Conservation (phyloP, 2,329 filamentous ascomycete species). For the Apiospora koreana region DNA sequence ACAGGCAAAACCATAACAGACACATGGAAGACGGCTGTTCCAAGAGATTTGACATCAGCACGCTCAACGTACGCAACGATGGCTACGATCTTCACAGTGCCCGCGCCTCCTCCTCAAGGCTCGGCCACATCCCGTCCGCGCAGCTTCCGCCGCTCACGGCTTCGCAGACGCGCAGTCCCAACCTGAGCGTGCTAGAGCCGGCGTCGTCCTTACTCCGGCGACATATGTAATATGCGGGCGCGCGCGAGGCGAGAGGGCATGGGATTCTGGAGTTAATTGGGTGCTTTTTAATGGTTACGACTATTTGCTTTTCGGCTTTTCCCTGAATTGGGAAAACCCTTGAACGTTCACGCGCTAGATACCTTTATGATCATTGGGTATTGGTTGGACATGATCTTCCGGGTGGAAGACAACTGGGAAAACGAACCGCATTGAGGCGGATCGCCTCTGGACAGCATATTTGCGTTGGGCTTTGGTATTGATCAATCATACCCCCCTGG, state of each 20-base stretch:
- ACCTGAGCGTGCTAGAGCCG: constrained; percentile 13
- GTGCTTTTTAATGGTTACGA: neutral
- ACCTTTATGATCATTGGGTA: neutral
- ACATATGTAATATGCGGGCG: neutral
- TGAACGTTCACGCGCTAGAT: neutral
- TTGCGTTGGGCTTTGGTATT: neutral
- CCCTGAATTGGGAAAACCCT: neutral
- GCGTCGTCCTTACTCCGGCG: constrained; percentile 11
- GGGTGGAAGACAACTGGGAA: neutral
- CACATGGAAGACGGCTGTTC: constrained; percentile 78
- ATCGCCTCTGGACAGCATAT: neutral
- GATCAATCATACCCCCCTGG: neutral
- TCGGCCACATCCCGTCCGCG: constrained; percentile 1
- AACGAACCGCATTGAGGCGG: neutral
- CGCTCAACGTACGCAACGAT: constrained; percentile 42
- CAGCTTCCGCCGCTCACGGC: constrained; percentile 15
- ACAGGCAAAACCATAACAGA: constrained; percentile 40
- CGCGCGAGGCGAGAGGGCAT: neutral
- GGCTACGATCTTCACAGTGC: constrained; percentile 12
- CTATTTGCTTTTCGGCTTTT: neutral
- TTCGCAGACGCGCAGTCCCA: constrained; percentile 11
- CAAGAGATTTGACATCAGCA: constrained; percentile 62
- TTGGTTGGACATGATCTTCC: neutral
- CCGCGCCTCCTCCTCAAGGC: constrained; percentile 1
- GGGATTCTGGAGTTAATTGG: neutral